Percentiles rank a stretch among this genome's conserved stretches.
phyloP scores from a whole-genome alignment of 169 alveolate species.

The Cryptosporidium bovis region DNA sequence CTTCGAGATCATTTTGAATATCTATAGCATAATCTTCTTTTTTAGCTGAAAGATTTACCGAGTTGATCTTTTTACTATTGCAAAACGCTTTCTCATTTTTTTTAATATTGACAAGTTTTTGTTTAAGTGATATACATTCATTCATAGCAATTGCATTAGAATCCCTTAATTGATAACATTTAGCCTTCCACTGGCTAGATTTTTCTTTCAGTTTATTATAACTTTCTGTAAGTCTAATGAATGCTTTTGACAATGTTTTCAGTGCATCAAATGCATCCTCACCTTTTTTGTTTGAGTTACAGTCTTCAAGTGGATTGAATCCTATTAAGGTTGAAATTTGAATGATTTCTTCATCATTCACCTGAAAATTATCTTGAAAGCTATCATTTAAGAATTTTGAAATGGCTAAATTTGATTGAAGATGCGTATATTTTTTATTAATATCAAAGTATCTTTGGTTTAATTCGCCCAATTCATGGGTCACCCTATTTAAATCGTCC shows the following conservation, averaged over 20 bases:
- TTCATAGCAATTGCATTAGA: constrained; percentile 12
- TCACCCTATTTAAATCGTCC: constrained; percentile 39
- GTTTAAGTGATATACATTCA: constrained; percentile 19
- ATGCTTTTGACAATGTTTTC: constrained; percentile 39
- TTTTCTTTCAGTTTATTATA: constrained; percentile 16
- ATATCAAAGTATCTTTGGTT: constrained; percentile 44
- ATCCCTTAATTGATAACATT: constrained; percentile 46
- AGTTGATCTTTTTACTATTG: too few relatives aligned
- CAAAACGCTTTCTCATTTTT: too few relatives aligned
- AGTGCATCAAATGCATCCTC: constrained; percentile 26
- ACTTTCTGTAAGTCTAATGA: constrained; percentile 16
- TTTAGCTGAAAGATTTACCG: not conserved
- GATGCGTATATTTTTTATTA: constrained; percentile 20
- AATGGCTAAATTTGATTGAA: constrained; percentile 29
- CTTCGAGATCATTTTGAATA: not conserved
- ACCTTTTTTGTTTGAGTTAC: not conserved
- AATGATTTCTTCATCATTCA: constrained; percentile 3
- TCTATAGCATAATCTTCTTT: not conserved
- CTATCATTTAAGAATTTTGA: constrained; percentile 7
- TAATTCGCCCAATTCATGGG: constrained; percentile 47
- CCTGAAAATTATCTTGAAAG: constrained; percentile 15
- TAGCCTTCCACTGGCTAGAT: constrained; percentile 25
- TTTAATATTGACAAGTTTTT: not conserved
- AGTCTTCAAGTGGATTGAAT: constrained; percentile 48
- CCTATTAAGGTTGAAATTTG: constrained; percentile 44